phyloP scores from a whole-genome alignment of 1,284 basidiomycete species.

The Leccinum solheimii region DNA sequence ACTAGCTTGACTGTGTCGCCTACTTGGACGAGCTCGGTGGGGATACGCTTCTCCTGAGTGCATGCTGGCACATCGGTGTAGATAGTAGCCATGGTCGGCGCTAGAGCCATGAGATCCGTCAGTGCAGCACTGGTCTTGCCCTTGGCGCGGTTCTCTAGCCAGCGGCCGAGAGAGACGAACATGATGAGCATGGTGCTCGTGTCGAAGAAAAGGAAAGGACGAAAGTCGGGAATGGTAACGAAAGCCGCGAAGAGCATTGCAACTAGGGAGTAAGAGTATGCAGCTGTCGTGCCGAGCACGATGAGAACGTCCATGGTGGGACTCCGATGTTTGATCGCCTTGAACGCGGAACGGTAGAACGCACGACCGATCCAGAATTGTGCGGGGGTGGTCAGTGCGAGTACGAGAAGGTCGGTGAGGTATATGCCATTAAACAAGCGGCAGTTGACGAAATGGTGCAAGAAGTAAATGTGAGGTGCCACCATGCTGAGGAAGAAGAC shows the following conservation, averaged over 20 bases:
- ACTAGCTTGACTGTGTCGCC: conserved; percentile 94
- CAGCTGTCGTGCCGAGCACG: conserved; percentile 91
- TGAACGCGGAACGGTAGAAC: conserved; percentile 91
- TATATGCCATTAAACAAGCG: conserved; percentile 69
- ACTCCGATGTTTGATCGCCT: conserved; percentile 83
- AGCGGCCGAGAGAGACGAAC: conserved; percentile 94
- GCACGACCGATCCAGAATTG: conserved; percentile 90
- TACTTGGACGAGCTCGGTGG: conserved; percentile 93
- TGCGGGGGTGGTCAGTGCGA: conserved; percentile 86
- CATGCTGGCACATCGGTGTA: conserved; percentile 82
- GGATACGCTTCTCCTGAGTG: conserved; percentile 84
- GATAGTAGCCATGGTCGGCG: conserved; percentile 94
- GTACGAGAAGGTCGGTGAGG: conserved; percentile 80
- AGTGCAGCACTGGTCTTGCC: conserved; percentile 96
- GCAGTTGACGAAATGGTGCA: conserved; percentile 50
- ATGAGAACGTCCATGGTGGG: conserved; percentile 98
- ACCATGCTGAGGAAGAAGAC: conserved; percentile 95
- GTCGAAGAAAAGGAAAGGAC: conserved; percentile 95
- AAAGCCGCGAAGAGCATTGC: conserved; percentile 71
- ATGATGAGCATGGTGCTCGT: conserved; percentile 99
- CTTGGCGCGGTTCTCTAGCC: conserved; percentile 95
- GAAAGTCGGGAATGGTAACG: conserved; percentile 63
- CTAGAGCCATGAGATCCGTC: conserved; percentile 92
- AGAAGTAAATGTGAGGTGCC: conserved; percentile 67
- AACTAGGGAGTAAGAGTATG: conserved; percentile 87